These are phyloP conservation scores for Pterulicium gracile DNA, from an alignment of 1,284 basidiomycete species.

Conservation along the genomic window DNA sequence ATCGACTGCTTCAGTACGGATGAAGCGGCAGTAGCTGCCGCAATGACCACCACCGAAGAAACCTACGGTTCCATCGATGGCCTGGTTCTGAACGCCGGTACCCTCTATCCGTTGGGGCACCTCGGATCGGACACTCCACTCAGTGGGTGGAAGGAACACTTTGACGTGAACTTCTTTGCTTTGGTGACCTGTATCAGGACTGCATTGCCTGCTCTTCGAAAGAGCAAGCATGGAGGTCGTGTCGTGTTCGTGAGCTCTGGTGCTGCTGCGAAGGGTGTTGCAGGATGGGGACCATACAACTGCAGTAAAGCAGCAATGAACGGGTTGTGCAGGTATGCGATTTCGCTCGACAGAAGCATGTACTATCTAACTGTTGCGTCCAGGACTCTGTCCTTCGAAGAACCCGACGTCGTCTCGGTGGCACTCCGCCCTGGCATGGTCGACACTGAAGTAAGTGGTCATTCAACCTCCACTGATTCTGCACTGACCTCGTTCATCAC, in stretches of 20 bases:
- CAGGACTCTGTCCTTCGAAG: conserved; percentile 77
- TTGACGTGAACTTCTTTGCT: conserved; percentile 50
- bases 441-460: conserved; percentile 48
- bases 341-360: background rate
- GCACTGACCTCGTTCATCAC: conserved; percentile 2
- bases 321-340: conserved; percentile 39
- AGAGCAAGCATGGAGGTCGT: conserved; percentile 31
- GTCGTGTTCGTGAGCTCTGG: conserved; percentile 57
- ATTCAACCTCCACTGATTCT: background rate
- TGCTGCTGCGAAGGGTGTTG: conserved; percentile 38
- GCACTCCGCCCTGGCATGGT: conserved; percentile 82
- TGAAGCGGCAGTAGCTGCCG: conserved; percentile 39
- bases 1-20: conserved; percentile 35
- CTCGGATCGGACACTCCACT: conserved; percentile 26
- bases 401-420: conserved; percentile 60
- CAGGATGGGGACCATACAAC: conserved; percentile 52
- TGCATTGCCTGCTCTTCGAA: conserved; percentile 41
- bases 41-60: conserved; percentile 35
- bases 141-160: conserved; percentile 35
- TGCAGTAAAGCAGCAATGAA: conserved; percentile 60
- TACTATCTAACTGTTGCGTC: conserved; percentile 9
- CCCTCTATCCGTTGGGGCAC: conserved; percentile 40
- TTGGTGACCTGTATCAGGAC: conserved; percentile 39
- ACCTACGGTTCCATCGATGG: conserved; percentile 58
- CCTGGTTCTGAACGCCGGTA: conserved; percentile 73